Conservation (phyloP, 2,329 filamentous ascomycete genomes). For the Venturia pyrina region DNA sequence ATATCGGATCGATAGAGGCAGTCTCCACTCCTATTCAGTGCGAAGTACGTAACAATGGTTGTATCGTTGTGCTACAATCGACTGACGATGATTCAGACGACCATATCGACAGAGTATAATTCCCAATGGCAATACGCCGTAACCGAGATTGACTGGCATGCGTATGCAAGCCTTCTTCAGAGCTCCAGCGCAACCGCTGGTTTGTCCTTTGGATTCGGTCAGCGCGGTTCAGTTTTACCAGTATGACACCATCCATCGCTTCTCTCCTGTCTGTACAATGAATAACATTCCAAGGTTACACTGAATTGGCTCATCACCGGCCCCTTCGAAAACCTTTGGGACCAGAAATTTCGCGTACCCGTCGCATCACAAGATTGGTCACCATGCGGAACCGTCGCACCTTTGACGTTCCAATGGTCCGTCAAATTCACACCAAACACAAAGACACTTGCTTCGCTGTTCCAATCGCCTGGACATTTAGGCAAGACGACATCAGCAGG, state of each 20-base stretch:
- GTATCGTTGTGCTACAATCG: not conserved
- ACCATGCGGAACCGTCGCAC: not conserved
- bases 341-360: not conserved
- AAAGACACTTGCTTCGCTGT: not conserved
- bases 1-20: not conserved
- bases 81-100: not conserved
- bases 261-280: not conserved
- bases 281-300: not conserved
- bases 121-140: conserved; percentile 4
- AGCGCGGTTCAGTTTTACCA: not conserved
- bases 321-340: not conserved
- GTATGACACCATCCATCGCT: not conserved
- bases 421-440: not conserved
- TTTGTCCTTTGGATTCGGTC: not conserved
- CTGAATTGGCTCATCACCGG: not conserved
- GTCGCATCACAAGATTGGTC: not conserved
- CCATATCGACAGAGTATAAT: conserved; percentile 3
- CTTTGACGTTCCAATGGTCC: not conserved
- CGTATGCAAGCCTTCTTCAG: not conserved
- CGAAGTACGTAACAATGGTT: not conserved
- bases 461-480: not conserved
- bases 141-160: not conserved
- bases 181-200: not conserved
- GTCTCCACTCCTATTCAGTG: not conserved
- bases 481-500: not conserved